Evolutionary conservation across 305 asterid species (phyloP).

Genomic region (Fraxinus ornus): DNA sequence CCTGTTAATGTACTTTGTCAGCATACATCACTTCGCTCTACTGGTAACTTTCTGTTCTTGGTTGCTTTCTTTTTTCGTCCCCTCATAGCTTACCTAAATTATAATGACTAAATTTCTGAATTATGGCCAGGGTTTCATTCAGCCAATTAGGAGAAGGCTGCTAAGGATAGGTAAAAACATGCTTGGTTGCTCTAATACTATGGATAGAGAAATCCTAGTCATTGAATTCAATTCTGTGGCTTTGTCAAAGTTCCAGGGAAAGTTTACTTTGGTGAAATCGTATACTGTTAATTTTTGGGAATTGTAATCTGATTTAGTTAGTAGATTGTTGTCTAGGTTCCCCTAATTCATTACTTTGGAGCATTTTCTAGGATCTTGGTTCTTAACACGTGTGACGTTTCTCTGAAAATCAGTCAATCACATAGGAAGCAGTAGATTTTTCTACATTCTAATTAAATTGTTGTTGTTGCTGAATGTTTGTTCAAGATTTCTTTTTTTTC

Average conservation of each 20-base stretch:
- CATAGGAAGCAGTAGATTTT: background rate
- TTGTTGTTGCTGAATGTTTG: background rate
- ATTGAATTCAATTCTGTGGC: background rate
- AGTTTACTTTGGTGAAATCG: background rate
- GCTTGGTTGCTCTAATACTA: slow-evolving; percentile 5
- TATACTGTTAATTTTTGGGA: background rate
- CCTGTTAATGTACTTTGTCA: slow-evolving; percentile 51
- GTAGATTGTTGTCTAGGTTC: background rate
- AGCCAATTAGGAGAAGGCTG: slow-evolving; percentile 48
- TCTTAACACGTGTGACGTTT: background rate
- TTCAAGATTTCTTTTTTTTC: background rate
- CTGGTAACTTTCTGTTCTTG: slow-evolving; percentile 38
- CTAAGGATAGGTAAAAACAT: slow-evolving; percentile 57
- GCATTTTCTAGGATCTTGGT: background rate
- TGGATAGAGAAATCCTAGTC: background rate
- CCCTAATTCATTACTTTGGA: background rate
- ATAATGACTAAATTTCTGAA: slow-evolving; percentile 16
- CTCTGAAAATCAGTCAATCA: background rate
- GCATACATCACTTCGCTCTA: slow-evolving; percentile 49
- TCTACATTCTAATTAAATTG: background rate
- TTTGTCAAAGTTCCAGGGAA: background rate
- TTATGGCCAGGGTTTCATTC: slow-evolving; percentile 46
- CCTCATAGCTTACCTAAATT: background rate
- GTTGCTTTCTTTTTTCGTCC: background rate
- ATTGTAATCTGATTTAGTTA: background rate